A percentile compares a stretch with the other conserved stretches of the same genome.
Conservation (phyloP, 2,329 filamentous ascomycete species). For the Coniella lustricola region DNA sequence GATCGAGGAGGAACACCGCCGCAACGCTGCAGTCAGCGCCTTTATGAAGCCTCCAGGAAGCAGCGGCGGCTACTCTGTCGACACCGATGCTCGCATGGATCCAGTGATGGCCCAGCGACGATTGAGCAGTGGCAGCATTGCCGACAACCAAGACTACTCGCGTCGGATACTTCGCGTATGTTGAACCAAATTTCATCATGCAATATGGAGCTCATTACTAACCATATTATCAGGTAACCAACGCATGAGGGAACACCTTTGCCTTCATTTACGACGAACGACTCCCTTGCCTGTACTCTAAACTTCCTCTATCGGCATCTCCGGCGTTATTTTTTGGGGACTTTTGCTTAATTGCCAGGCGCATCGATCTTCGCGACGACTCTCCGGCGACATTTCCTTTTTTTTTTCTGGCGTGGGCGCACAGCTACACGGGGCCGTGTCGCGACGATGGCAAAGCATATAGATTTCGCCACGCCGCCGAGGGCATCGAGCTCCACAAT, state of each 20-base stretch:
- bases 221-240: conserved; percentile 42
- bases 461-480: conserved; percentile 15
- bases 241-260: conserved; percentile 41
- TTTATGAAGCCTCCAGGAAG: conserved; percentile 63
- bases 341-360: conserved; percentile 21
- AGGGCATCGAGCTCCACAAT: conserved; percentile 25
- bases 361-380: conserved; percentile 18
- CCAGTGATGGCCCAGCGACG: conserved; percentile 77
- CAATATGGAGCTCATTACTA: conserved; percentile 9
- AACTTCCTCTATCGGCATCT: conserved; percentile 27
- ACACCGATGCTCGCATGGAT: conserved; percentile 74
- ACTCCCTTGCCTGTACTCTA: conserved; percentile 29
- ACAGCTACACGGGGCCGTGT: conserved; percentile 13
- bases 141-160: conserved; percentile 95
- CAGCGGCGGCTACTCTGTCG: conserved; percentile 60
- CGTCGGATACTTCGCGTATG: conserved; percentile 88
- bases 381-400: conserved; percentile 12
- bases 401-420: conserved; percentile 12
- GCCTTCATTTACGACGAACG: conserved; percentile 28
- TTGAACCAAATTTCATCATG: conserved; percentile 14
- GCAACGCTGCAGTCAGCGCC: conserved; percentile 70
- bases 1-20: conserved; percentile 77
- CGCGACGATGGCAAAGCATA: conserved; percentile 22
- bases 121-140: conserved; percentile 91
- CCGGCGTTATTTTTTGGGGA: conserved; percentile 30